Conservation (phyloP, 2,329 filamentous ascomycete species). For the Madurella fahalii region DNA sequence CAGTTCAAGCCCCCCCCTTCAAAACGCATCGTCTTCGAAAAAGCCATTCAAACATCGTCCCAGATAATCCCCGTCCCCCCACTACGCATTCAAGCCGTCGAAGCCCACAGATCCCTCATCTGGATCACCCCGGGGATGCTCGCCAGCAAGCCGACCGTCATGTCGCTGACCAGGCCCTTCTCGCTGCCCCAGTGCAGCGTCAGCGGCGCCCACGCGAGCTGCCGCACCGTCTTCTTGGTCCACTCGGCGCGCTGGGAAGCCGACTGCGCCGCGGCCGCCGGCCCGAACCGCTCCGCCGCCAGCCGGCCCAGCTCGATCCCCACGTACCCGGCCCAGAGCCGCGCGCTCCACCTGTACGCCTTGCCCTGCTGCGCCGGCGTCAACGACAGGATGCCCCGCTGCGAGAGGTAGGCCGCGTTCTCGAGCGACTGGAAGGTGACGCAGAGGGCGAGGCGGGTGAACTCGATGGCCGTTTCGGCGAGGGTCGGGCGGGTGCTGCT, state of each 20-base stretch:
- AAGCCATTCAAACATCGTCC: not conserved
- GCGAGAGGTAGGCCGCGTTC: slow-evolving; percentile 73
- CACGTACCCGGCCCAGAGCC: slow-evolving; percentile 78
- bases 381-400: slow-evolving; percentile 65
- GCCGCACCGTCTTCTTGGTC: slow-evolving; percentile 19
- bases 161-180: slow-evolving; percentile 49
- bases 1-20: not conserved
- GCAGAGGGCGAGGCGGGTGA: slow-evolving; percentile 64
- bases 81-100: slow-evolving; percentile 1
- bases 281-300: slow-evolving; percentile 41
- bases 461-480: slow-evolving; percentile 51
- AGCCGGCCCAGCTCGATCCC: slow-evolving; percentile 70
- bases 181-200: slow-evolving; percentile 69
- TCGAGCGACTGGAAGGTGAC: slow-evolving; percentile 73
- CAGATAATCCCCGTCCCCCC: not conserved
- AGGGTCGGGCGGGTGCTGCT: slow-evolving; percentile 17
- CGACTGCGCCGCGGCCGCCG: slow-evolving; percentile 27
- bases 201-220: slow-evolving; percentile 27
- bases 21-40: not conserved
- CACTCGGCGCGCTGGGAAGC: slow-evolving; percentile 44
- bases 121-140: slow-evolving; percentile 42
- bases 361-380: slow-evolving; percentile 52
- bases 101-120: slow-evolving; percentile 44
- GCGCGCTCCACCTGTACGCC: slow-evolving; percentile 67
- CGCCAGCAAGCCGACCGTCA: slow-evolving; percentile 39